These are phyloP conservation scores for Yamadazyma membranifaciens DNA, from an alignment of 1,139 yeast species.

Conservation along the genomic window DNA sequence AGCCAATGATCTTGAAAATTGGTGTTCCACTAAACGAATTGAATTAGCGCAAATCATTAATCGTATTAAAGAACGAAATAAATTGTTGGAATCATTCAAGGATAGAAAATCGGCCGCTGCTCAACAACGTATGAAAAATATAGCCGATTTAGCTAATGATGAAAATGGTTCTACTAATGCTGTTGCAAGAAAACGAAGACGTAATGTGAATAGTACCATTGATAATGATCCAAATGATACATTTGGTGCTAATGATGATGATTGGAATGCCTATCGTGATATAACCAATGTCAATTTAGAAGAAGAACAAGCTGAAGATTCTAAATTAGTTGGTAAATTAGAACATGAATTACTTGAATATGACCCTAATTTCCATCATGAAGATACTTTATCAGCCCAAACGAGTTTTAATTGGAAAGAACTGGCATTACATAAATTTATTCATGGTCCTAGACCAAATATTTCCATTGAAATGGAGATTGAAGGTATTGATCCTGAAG, in stretches of 20 bases:
- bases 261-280: conserved; percentile 90
- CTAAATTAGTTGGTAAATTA: conserved; percentile 54
- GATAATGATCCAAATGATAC: conserved; percentile 93
- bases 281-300: conserved; percentile 71
- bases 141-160: conserved; percentile 86
- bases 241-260: conserved; percentile 95
- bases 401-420: conserved; percentile 80
- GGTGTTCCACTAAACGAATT: conserved; percentile 72
- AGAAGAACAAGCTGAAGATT: conserved; percentile 72
- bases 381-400: conserved; percentile 75
- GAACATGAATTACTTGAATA: conserved; percentile 74
- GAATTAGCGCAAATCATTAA: conserved; percentile 58
- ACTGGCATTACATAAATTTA: conserved; percentile 74
- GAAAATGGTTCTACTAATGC: conserved; percentile 44
- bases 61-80: conserved; percentile 63
- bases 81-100: conserved; percentile 72
- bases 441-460: conserved; percentile 83
- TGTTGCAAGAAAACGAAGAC: conserved; percentile 46
- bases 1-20: conserved; percentile 65
- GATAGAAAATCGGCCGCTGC: conserved; percentile 92
- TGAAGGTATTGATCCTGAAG: conserved; percentile 44
- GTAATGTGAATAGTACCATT: conserved; percentile 59
- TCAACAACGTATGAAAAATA: conserved; percentile 87
- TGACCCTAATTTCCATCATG: conserved; percentile 84
- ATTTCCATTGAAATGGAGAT: conserved; percentile 41